Evolutionary conservation across 2,329 filamentous ascomycete genomes (phyloP).

Genomic region (Cryoendolithus antarcticus): DNA sequence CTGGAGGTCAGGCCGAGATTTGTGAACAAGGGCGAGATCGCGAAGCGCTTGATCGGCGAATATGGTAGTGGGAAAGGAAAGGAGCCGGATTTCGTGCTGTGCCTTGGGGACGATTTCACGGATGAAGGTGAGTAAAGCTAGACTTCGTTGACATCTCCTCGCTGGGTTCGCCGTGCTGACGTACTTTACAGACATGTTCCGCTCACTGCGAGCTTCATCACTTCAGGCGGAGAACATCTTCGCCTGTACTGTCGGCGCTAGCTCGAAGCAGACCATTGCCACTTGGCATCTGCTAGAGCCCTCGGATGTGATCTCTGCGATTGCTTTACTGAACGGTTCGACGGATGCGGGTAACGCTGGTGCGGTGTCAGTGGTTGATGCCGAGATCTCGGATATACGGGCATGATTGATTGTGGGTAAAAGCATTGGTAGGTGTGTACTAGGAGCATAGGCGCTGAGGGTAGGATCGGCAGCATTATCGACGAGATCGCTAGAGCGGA

Average conservation of each 20-base stretch:
- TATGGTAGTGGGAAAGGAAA: conserved; percentile 48
- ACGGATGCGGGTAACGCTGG: conserved; percentile 19
- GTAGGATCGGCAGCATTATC: too few relatives aligned
- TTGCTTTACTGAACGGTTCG: conserved; percentile 23
- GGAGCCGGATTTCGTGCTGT: conserved; percentile 74
- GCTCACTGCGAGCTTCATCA: conserved; percentile 52
- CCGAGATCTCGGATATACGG: conserved; percentile 13
- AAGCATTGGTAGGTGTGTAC: too few relatives aligned
- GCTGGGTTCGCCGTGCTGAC: too few relatives aligned
- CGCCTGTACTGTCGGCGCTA: conserved; percentile 82
- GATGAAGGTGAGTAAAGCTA: conserved; percentile 62
- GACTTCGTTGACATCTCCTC: too few relatives aligned
- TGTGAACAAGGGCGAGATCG: conserved; percentile 97
- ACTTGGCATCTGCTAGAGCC: conserved; percentile 85
- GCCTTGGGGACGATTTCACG: conserved; percentile 88
- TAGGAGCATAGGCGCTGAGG: too few relatives aligned
- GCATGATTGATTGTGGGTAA: neutral
- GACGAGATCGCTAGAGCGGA: too few relatives aligned
- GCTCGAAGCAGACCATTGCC: conserved; percentile 82
- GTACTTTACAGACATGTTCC: conserved; percentile 57
- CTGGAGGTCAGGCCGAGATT: conserved; percentile 92
- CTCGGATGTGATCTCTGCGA: conserved; percentile 58
- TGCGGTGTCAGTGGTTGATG: conserved; percentile 19
- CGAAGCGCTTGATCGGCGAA: conserved; percentile 64
- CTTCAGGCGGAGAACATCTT: conserved; percentile 59